Conservation (phyloP, 805 yeast species). For the Ogataea pilisensis region DNA sequence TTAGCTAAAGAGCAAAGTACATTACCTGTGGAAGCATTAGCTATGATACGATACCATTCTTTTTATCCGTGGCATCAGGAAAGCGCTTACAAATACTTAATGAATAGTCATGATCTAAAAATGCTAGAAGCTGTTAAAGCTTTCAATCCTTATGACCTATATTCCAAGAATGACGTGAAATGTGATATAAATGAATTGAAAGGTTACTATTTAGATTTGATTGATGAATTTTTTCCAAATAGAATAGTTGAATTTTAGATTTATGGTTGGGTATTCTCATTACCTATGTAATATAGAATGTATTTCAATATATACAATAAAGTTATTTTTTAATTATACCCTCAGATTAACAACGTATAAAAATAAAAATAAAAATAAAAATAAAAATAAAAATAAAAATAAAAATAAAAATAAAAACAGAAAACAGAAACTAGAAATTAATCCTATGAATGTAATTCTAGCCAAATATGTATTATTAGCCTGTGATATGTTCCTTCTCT, state of each 20-base stretch:
- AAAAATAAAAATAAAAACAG: too few species aligned
- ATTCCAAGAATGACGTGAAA: conserved; percentile 52
- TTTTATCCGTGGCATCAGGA: conserved; percentile 78
- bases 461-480: too few species aligned
- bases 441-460: too few species aligned
- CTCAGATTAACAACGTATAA: too few species aligned
- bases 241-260: conserved; percentile 50
- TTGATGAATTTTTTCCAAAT: conserved; percentile 63
- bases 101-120: conserved; percentile 58
- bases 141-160: conserved; percentile 65
- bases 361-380: too few species aligned
- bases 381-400: too few species aligned
- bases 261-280: not conserved
- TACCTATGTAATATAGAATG: not conserved
- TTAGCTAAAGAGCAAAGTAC: conserved; percentile 61
- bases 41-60: conserved; percentile 73
- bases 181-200: conserved; percentile 48
- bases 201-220: conserved; percentile 57
- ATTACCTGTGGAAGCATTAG: conserved; percentile 61
- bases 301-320: too few species aligned
- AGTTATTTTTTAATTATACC: too few species aligned
- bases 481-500: too few species aligned
- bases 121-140: conserved; percentile 62
- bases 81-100: conserved; percentile 57
- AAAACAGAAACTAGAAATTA: too few species aligned